Conservation (phyloP, 2,329 filamentous ascomycete species). For the Elsinoe batatas region DNA sequence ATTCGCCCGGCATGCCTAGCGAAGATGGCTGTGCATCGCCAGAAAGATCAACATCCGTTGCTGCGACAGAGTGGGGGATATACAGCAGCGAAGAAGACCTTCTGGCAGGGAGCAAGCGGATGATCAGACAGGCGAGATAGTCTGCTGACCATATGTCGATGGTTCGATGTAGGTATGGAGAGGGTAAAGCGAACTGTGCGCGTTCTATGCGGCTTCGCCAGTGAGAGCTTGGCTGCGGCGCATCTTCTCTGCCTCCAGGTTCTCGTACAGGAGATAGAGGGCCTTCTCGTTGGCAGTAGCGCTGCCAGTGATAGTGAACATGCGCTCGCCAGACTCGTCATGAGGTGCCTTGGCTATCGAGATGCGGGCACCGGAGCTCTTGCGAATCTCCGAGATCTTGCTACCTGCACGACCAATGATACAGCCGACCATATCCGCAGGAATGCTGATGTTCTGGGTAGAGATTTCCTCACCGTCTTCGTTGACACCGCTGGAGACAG, state of each 20-base stretch:
- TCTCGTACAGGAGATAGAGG: constrained; percentile 93
- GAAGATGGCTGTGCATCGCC: too few species aligned
- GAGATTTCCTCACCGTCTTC: constrained; percentile 97
- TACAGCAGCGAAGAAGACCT: not conserved
- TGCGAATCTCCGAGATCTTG: constrained; percentile 98
- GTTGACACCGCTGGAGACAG: constrained; percentile 27
- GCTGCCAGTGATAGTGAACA: constrained; percentile 99
- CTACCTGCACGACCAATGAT: constrained; percentile 91
- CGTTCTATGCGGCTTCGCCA: constrained; percentile 26
- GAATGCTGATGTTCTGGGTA: constrained; percentile 99
- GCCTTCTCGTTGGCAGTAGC: constrained; percentile 91
- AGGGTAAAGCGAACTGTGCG: constrained; percentile 13
- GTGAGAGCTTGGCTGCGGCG: constrained; percentile 70
- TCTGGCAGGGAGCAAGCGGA: not conserved
- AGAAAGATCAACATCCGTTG: not conserved
- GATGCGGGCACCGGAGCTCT: constrained; percentile 91
- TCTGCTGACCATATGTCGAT: not conserved
- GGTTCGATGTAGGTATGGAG: not conserved
- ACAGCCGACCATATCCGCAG: constrained; percentile 98
- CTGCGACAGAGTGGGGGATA: not conserved
- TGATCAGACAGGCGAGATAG: constrained; percentile 10
- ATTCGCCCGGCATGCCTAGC: too few species aligned
- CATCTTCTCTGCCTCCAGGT: constrained; percentile 98
- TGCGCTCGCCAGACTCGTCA: constrained; percentile 93
- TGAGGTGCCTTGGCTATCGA: constrained; percentile 96